Evolutionary conservation across 768 basidiomycete genomes (phyloP).

Genomic region (Naganishia onofrii): DNA sequence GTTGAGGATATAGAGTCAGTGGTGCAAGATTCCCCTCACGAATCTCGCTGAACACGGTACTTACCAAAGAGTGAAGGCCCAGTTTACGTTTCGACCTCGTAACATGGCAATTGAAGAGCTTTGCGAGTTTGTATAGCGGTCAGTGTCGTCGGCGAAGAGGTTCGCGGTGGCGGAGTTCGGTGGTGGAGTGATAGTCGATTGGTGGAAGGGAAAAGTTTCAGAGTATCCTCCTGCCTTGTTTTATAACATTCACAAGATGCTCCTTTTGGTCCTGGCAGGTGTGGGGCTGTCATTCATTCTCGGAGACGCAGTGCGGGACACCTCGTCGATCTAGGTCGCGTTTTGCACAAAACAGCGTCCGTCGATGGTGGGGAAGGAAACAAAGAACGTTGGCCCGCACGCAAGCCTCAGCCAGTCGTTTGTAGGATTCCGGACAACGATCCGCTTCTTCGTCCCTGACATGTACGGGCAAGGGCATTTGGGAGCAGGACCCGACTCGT

Average conservation of each 20-base stretch:
- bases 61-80: constrained; percentile 34
- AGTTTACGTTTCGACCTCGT: constrained; percentile 32
- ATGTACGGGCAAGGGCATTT: no score
- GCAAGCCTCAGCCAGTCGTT: not conserved
- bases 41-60: not conserved
- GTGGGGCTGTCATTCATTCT: not conserved
- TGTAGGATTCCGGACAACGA: no score
- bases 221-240: not conserved
- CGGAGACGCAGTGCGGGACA: not conserved
- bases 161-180: not conserved
- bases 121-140: not conserved
- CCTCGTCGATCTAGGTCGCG: not conserved
- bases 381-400: constrained; percentile 1
- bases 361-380: no score
- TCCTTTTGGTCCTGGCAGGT: not conserved
- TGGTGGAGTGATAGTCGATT: not conserved
- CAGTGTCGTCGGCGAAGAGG: not conserved
- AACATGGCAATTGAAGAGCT: not conserved
- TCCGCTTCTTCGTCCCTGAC: no score
- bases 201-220: not conserved
- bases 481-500: no score
- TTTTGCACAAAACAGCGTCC: no score
- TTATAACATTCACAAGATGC: not conserved
- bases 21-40: not conserved
- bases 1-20: not conserved